Base-by-base conservation (phyloP, 164 flowering plant species). In the Paratinospora sagittata region DNA sequence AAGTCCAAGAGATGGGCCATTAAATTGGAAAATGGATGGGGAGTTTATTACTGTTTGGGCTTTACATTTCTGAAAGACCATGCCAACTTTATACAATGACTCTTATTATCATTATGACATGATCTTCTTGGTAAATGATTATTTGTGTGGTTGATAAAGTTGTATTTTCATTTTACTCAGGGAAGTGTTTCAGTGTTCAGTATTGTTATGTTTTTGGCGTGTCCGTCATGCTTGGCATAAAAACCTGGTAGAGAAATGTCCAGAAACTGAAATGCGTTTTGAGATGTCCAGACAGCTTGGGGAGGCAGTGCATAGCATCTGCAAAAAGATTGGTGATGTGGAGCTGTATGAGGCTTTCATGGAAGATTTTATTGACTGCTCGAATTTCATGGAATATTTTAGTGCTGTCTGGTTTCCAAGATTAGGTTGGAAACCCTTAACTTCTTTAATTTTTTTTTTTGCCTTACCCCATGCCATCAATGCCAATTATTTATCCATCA, bases 191-290 rank as follows among this genome's bases (percentile, higher is more conserved):
- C 90, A 85, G 78, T 93, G 98, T 83, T 83, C 97, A 45, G 85
- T 93, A 8, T 77, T 90, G 78, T 70, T 93, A 39, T 78, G 85
- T 78, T 85, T 85, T 77, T 93, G 98, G 98, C 84, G 95, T 39
- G 84, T 88, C 41, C 97, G 97, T 16, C 99, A 90, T 84, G 88
- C 96, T 43, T 95, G 98, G 98, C 98, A 90, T 70, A 93, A 90
- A 82, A 88, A 91, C 78, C 74, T 95, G 55, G 75, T 90, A 8
- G 83, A 86, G 81, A 85, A 79, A 78, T 89, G 97, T 79, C 36
- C 78, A 41, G 86, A 84, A 14, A 73, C 70, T 60, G 86, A 83
- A 66, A 80, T 67, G 74, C 82, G 90, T 63, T 81, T 75, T 30
- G 85, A 86, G 77, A 81, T 96, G 43, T 83, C 82, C 11, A 85